These are phyloP conservation scores for Aspergillus fischeri DNA, from an alignment of 2,329 filamentous ascomycete genomes.

Conservation along the genomic window DNA sequence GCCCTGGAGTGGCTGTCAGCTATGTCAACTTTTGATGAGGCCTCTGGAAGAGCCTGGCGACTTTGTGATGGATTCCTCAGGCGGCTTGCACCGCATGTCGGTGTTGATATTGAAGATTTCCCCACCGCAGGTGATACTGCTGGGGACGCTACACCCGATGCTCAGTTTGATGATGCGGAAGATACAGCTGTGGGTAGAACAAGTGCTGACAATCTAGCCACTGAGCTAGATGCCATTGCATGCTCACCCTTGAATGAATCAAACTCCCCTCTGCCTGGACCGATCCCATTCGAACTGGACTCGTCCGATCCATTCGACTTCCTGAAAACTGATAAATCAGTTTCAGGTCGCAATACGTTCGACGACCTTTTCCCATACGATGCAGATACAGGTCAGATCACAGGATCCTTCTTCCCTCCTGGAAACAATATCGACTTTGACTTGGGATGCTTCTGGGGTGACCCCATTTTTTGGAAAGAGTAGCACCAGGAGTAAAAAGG, in stretches of 20 bases:
- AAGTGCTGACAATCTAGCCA: conserved; percentile 8
- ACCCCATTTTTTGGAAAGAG: conserved; percentile 21
- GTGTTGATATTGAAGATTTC: conserved; percentile 27
- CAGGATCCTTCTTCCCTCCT: conserved; percentile 35
- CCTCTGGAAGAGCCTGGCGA: conserved; percentile 31
- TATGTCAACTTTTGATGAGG: conserved; percentile 27
- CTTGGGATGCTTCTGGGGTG: conserved; percentile 30
- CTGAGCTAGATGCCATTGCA: conserved; percentile 19
- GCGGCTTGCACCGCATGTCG: conserved; percentile 30
- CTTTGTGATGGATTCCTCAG: conserved; percentile 35
- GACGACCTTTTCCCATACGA: conserved; percentile 34
- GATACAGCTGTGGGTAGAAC: conserved; percentile 5
- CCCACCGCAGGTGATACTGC: conserved; percentile 22
- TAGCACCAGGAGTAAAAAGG: neutral
- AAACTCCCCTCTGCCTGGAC: conserved; percentile 16
- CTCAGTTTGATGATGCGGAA: conserved; percentile 15
- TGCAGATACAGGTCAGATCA: conserved; percentile 32
- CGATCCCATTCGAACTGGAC: conserved; percentile 16
- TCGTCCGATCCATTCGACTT: conserved; percentile 24
- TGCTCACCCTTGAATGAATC: conserved; percentile 25
- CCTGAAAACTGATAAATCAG: conserved; percentile 25
- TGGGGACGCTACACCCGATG: conserved; percentile 16
- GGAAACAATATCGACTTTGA: conserved; percentile 28
- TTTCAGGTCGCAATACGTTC: conserved; percentile 18
- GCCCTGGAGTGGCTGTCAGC: conserved; percentile 32